Base-by-base conservation (phyloP, 768 basidiomycete species). In the Suillus alpinus region DNA sequence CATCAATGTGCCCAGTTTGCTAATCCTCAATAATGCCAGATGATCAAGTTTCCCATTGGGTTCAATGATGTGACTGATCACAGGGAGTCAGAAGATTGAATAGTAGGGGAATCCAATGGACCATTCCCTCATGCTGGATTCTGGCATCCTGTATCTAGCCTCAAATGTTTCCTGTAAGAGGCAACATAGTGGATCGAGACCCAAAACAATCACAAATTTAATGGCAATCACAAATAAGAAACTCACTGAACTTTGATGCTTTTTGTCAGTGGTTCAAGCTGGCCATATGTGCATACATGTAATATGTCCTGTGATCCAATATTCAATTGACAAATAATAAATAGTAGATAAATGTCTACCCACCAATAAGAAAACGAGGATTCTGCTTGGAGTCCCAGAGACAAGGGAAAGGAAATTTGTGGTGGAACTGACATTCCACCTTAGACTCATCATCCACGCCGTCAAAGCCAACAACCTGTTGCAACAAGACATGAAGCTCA, bases 401-500 rank as follows among this genome's bases (percentile, higher is more conserved):
- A 43, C 84, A 82, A 2, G 97, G 95, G 64, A 90, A 93, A 0
- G 95, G 95, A 78, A 92, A 97, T 71, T 97, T 98, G 68, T 88
- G 90, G 70, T 97, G 91, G 49, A 97, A 87, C 32, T 97, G 80
- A 59, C 94, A 80, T 74, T 99, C 97, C 0, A 86, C 80, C 76
- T 98, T 98, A 2, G 92, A 95, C 76, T 99, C 97, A 68, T 99
- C 97, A 66, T 99, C 97, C 23, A 99, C 97, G n/a, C 90, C 94
- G 68, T 98, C 97, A 69, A 99, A 97, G 6, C 97, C 97, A 56
- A 98, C 75, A 6, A 98, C 95, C 6, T 97, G 88, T 73, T 97
- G 95, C 37, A 99, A 77, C 78, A 99, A 95, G 39, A 96, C 81
- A 70, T 98, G 95, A 12, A 99, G 81, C 68, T 98, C 95, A 0